Evolutionary conservation across 2,329 filamentous ascomycete genomes (phyloP), one percentile per base, ranked within the genome.

Genomic region (Paramyrothecium sp.): DNA sequence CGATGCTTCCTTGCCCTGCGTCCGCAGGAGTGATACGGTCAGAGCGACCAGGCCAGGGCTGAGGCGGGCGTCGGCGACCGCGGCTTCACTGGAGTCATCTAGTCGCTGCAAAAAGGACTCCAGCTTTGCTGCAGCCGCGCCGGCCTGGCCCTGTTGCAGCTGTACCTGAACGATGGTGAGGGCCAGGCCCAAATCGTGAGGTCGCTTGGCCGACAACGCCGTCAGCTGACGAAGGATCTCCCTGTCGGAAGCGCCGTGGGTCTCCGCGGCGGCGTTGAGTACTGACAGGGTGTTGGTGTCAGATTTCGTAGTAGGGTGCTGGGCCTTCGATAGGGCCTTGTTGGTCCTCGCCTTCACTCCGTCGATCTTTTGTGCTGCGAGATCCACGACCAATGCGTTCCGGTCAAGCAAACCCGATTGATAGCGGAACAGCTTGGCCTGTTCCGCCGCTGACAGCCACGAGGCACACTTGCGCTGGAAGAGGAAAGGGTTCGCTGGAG

Each of bases 1-100:
- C 30, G 90, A 87, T 22, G 81, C 77, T 62, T 88, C 89, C 38
- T 92, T 89, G 44, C 89, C 88, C 70, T 95, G 89, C 2, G 82
- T 78, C 64, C 86, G 85, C 73, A 97, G 95, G 0, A 99, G 80
- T 2, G 90, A 87, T 11, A 96, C 88, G 3, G 90, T 80, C 2
- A 94, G 80, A 1, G 91, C 92, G 26, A 98, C 83, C 1, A 99
- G 79, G 2, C 94, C 94, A 0, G 95, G 94, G 23, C 91, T 88
- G 71, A 89, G 95, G 12, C 93, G 88, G 23, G 89, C 84, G 64
- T 92, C 87, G 56, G 86, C 79, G 57, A 88, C 81, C 17, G 82
- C 78, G 2, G 81, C 69, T 1, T 78, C 76, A 7, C 71, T 79
- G 3, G 84, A 85, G 51, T 84, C 74, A 65, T 94, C 90, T 2